phyloP scores from a whole-genome alignment of 768 basidiomycete species.

The Pluteus cervinus region DNA sequence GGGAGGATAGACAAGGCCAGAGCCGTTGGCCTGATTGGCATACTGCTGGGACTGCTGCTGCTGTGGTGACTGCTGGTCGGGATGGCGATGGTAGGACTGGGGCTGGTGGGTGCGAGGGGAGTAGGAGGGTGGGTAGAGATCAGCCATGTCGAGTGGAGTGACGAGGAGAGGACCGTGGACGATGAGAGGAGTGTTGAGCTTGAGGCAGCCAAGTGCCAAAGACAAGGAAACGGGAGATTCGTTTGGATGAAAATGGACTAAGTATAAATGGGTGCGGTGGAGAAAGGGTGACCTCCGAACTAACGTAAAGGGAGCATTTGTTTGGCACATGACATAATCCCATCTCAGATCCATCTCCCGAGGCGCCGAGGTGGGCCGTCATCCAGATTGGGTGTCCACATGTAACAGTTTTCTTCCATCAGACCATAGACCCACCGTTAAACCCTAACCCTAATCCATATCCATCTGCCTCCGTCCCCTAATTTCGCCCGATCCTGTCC shows the following conservation, averaged over 20 bases:
- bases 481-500: constrained; percentile 1
- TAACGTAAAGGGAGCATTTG: constrained; percentile 30
- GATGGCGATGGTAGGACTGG: constrained; percentile 24
- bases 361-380: constrained; percentile 36
- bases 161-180: constrained; percentile 18
- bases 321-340: too few species aligned
- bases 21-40: constrained; percentile 21
- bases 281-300: constrained; percentile 39
- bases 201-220: too few species aligned
- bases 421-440: background rate
- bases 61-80: constrained; percentile 10
- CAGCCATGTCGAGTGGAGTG: constrained; percentile 40
- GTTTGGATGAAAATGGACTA: constrained; percentile 16
- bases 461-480: constrained; percentile 2
- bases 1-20: constrained; percentile 27
- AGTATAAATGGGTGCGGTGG: constrained; percentile 32
- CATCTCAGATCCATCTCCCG: constrained; percentile 30
- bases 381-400: too few species aligned
- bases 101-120: constrained; percentile 26
- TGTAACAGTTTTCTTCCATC: constrained; percentile 9
- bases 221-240: too few species aligned
- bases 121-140: constrained; percentile 48
- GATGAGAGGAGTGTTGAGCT: too few species aligned
- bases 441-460: background rate
- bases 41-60: constrained; percentile 26